These are phyloP conservation scores for Aspergillus carbonarius DNA, from an alignment of 2,329 filamentous ascomycete genomes.

Conservation along the genomic window DNA sequence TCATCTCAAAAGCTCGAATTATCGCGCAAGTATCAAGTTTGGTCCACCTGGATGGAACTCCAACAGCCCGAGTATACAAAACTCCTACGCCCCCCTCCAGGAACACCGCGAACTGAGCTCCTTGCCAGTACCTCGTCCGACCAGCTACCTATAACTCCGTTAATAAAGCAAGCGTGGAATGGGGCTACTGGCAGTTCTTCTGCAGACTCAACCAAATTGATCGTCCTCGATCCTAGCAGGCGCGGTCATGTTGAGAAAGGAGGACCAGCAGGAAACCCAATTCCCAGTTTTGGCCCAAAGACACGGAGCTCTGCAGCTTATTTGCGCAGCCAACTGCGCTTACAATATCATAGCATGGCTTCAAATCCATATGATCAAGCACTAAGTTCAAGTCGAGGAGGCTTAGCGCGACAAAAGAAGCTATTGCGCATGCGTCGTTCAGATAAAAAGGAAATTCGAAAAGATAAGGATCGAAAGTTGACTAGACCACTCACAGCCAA, in stretches of 20 bases:
- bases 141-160: background rate
- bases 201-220: background rate
- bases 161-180: background rate
- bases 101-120: conserved; percentile 34
- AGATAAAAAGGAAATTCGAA: background rate
- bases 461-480: background rate
- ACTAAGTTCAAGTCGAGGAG: background rate
- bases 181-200: background rate
- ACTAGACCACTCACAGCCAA: background rate
- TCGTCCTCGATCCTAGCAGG: background rate
- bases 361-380: no score
- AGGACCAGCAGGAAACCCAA: no score
- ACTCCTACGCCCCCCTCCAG: conserved; percentile 33
- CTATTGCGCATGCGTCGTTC: background rate
- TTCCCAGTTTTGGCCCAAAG: background rate
- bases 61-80: conserved; percentile 18
- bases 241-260: background rate
- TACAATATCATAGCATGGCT: background rate
- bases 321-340: background rate
- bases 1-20: background rate
- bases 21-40: conserved; percentile 33
- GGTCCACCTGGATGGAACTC: conserved; percentile 41
- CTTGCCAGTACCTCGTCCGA: conserved; percentile 24
- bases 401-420: background rate
- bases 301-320: background rate